Conservation (phyloP, 257 asterid genomes). For the Primulina huaijiensis region DNA sequence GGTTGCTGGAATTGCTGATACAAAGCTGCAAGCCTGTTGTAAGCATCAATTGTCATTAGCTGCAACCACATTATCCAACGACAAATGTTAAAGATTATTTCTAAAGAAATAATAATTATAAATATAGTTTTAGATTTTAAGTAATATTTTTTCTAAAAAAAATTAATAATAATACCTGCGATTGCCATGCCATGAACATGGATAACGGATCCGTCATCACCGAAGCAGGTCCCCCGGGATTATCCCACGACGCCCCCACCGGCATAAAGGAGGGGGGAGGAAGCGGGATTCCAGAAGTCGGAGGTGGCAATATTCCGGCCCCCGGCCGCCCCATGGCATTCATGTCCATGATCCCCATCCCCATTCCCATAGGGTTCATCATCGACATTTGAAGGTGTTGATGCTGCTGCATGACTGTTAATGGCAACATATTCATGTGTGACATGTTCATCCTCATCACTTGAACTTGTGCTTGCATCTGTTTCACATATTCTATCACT, state of each 20-base stretch:
- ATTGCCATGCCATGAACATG: conserved; percentile 54
- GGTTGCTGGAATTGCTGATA: conserved; percentile 66
- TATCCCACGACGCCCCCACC: conserved; percentile 55
- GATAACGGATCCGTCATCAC: conserved; percentile 46
- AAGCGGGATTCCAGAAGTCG: conserved; percentile 10
- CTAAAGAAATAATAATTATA: neutral
- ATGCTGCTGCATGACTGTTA: conserved; percentile 76
- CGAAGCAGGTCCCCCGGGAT: conserved; percentile 20
- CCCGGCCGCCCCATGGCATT: conserved; percentile 42
- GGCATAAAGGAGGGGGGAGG: conserved; percentile 42
- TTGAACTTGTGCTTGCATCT: conserved; percentile 64
- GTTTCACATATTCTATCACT: conserved; percentile 71
- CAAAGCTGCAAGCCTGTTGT: conserved; percentile 59
- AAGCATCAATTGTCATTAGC: conserved; percentile 65
- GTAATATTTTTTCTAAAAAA: no score
- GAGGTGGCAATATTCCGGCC: conserved; percentile 26
- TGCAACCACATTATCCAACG: conserved; percentile 26
- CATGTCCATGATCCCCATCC: conserved; percentile 49
- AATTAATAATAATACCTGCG: conserved; percentile 44
- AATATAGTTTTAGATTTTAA: no score
- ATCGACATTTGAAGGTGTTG: conserved; percentile 79
- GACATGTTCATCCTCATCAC: conserved; percentile 79
- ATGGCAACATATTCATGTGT: conserved; percentile 49
- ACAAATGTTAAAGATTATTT: neutral
- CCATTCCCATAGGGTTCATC: conserved; percentile 55